phyloP scores from a whole-genome alignment of 768 basidiomycete genomes.

The Termitomyces sp. region DNA sequence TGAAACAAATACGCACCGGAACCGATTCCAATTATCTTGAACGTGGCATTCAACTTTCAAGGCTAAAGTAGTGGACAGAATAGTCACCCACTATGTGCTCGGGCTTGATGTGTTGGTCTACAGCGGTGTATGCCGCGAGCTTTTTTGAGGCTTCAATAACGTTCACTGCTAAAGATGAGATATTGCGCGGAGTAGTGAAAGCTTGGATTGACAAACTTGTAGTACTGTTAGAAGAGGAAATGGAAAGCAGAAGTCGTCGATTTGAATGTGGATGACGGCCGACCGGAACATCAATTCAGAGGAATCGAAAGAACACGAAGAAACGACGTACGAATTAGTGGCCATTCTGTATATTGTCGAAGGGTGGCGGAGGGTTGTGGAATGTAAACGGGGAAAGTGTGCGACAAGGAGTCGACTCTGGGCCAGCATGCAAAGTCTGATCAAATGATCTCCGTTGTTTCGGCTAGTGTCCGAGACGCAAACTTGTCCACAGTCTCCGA shows the following conservation, averaged over 20 bases:
- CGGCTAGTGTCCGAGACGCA: not conserved
- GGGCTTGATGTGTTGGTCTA: constrained; percentile 81
- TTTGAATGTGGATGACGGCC: not conserved
- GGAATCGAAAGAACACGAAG: not conserved
- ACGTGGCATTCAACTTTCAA: not conserved
- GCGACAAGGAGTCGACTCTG: constrained; percentile 1
- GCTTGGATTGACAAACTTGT: not conserved
- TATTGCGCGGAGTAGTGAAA: not conserved
- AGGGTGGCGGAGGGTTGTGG: not conserved
- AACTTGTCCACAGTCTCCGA: not conserved
- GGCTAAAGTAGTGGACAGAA: not conserved
- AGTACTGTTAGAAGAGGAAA: not conserved
- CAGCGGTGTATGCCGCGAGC: constrained; percentile 91
- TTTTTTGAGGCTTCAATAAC: constrained; percentile 80
- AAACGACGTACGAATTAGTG: not conserved
- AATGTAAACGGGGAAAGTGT: not conserved
- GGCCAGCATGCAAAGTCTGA: constrained; percentile 1
- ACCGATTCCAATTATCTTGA: constrained; percentile 82
- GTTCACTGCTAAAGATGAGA: constrained; percentile 22
- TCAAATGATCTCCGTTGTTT: not conserved
- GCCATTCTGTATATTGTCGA: not conserved
- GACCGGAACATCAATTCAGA: not conserved
- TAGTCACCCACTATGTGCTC: constrained; percentile 66
- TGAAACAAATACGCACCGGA: constrained; percentile 52
- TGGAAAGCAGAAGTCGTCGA: not conserved